Percentiles rank a stretch among this genome's conserved stretches.
These are phyloP conservation scores for Candida smagusa DNA, from an alignment of 1,139 yeast genomes.

Conservation along the genomic window DNA sequence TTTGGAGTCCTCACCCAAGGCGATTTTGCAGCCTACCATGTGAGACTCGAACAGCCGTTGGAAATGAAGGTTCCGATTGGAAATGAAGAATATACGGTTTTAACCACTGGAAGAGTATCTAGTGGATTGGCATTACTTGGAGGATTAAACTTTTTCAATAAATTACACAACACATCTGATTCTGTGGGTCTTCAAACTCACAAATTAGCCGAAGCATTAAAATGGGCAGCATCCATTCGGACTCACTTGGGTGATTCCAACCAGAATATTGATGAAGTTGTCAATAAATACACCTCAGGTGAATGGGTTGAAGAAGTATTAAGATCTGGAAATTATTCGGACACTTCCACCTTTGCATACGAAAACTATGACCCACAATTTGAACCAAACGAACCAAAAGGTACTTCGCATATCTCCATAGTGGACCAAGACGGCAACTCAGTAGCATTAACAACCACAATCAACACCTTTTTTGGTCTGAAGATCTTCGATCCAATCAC, in stretches of 20 bases:
- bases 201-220: slow-evolving; percentile 79
- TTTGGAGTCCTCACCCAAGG: slow-evolving; percentile 62
- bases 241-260: slow-evolving; percentile 72
- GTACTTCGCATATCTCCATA: slow-evolving; percentile 83
- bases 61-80: slow-evolving; percentile 29
- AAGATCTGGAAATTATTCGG: slow-evolving; percentile 43
- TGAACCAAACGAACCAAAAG: slow-evolving; percentile 73
- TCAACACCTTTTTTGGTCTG: slow-evolving; percentile 84
- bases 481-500: slow-evolving; percentile 75
- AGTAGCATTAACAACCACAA: slow-evolving; percentile 83
- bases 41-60: slow-evolving; percentile 57
- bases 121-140: slow-evolving; percentile 80
- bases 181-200: slow-evolving; percentile 58
- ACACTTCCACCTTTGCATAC: slow-evolving; percentile 62
- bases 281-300: slow-evolving; percentile 25
- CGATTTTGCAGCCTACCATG: slow-evolving; percentile 66
- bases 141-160: slow-evolving; percentile 59
- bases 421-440: slow-evolving; percentile 72
- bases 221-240: slow-evolving; percentile 87
- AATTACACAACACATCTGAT: slow-evolving; percentile 6
- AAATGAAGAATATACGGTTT: slow-evolving; percentile 48
- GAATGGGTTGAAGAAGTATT: slow-evolving; percentile 59
- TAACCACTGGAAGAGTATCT: slow-evolving; percentile 74
- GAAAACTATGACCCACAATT: slow-evolving; percentile 73
- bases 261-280: slow-evolving; percentile 22